Conservation (phyloP, 1,284 basidiomycete genomes). For the Phellinidium pouzarii region DNA sequence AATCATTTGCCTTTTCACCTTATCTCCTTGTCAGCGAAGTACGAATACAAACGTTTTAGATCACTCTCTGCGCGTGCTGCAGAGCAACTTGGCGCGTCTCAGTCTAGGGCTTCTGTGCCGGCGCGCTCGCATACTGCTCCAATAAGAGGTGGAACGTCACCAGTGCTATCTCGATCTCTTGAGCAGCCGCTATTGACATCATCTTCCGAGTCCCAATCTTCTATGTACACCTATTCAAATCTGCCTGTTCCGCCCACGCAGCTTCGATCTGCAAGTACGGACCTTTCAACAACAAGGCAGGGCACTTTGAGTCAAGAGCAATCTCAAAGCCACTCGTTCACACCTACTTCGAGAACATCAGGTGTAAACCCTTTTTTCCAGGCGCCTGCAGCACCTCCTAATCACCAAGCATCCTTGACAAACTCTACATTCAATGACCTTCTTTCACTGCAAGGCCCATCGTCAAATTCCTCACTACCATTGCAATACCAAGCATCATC, state of each 20-base stretch:
- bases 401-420: slow-evolving; percentile 32
- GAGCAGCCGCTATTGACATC: neutral
- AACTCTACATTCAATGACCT: slow-evolving; percentile 34
- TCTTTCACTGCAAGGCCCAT: slow-evolving; percentile 39
- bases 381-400: slow-evolving; percentile 9
- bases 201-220: neutral
- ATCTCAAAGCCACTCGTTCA: neutral
- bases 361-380: slow-evolving; percentile 5
- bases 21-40: slow-evolving; percentile 47
- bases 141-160: slow-evolving; percentile 7
- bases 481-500: slow-evolving; percentile 39
- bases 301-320: neutral
- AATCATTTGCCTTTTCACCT: slow-evolving; percentile 6
- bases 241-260: neutral
- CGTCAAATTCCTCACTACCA: slow-evolving; percentile 44
- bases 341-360: neutral
- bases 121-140: slow-evolving; percentile 15
- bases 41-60: slow-evolving; percentile 61
- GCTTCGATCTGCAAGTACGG: neutral
- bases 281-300: neutral
- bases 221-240: neutral
- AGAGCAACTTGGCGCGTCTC: slow-evolving; percentile 15
- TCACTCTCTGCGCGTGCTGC: slow-evolving; percentile 23
- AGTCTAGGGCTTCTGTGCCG: slow-evolving; percentile 19
- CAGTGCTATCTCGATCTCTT: neutral